Evolutionary conservation across 306 rosid genomes (phyloP), one percentile per base, ranked within the genome.

Genomic region (Rubus parviflorus): DNA sequence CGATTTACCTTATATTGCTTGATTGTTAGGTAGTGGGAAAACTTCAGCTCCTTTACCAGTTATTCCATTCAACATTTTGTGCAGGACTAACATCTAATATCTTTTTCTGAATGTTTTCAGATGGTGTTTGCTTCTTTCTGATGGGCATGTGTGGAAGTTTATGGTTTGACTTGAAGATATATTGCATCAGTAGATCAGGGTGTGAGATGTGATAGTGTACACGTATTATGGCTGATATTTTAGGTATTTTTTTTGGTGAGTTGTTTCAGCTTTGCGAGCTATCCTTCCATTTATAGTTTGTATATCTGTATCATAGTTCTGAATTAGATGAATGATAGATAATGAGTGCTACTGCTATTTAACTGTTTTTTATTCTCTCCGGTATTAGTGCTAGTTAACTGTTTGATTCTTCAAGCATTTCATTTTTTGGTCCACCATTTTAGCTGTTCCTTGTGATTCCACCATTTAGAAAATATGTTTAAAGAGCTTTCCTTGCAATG

Each of bases 251-350:
- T 82, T 58, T 79, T 86, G 83, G 78, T 82, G 80, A 76, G 85
- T 82, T 87, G 74, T 56, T 61, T 80, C 79, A 74, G 82, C 84
- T 82, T 69, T 77, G 74, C 75, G 70, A 80, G 87, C 80, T 73
- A 70, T 77, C 82, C 82, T 75, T 83, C 82, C 82, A 73, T 79
- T 67, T 49, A 69, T 81, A 79, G 90, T 77, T 83, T 88, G 91
- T 81, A 83, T 81, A 85, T 86, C 41, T 85, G 89, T 90, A 85
- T 76, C 78, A 48, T 84, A 79, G 86, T 77, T 79, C 79, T 83
- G 80, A 64, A 75, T 75, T 84, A 83, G 88, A 78, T 80, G 84
- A 88, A 81, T 83, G 85, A 77, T 84, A 57, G 85, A 74, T 78
- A 69, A 78, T 43, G 81, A 74, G 82, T 75, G 75, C 71, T 66